Percentiles rank a stretch among this genome's conserved stretches.
Conservation (phyloP, 108 stramenopile species). For the Aurantiochytrium sp. region DNA sequence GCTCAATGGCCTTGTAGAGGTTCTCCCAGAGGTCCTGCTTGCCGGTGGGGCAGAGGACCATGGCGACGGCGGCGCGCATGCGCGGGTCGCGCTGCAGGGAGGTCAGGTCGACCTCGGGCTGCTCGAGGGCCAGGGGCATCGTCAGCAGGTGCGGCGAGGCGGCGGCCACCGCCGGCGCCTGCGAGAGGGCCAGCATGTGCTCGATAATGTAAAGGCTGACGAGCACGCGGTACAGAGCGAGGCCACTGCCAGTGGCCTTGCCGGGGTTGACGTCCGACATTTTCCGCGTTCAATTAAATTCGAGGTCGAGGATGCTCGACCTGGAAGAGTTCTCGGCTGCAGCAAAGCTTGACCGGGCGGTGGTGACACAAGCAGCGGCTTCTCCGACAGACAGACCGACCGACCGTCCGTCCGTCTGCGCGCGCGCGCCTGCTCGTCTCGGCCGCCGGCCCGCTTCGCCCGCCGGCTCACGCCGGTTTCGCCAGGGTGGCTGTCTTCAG, state of each 20-base stretch:
- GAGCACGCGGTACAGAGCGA: background rate
- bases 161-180: background rate
- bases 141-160: background rate
- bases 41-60: background rate
- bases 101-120: background rate
- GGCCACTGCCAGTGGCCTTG: background rate
- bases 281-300: no score
- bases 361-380: no score
- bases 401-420: no score
- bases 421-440: no score
- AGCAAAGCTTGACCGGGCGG: no score
- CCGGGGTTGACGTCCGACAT: background rate
- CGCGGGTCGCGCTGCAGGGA: background rate
- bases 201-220: conserved; percentile 7
- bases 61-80: background rate
- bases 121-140: background rate
- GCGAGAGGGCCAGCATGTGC: background rate
- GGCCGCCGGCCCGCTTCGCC: no score
- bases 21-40: background rate
- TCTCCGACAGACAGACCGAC: no score
- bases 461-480: no score
- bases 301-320: no score
- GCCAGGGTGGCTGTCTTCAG: no score
- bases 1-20: background rate
- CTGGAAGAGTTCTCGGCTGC: no score